Base-by-base conservation (phyloP, 2,329 filamentous ascomycete species). In the Colletotrichum limetticola region DNA sequence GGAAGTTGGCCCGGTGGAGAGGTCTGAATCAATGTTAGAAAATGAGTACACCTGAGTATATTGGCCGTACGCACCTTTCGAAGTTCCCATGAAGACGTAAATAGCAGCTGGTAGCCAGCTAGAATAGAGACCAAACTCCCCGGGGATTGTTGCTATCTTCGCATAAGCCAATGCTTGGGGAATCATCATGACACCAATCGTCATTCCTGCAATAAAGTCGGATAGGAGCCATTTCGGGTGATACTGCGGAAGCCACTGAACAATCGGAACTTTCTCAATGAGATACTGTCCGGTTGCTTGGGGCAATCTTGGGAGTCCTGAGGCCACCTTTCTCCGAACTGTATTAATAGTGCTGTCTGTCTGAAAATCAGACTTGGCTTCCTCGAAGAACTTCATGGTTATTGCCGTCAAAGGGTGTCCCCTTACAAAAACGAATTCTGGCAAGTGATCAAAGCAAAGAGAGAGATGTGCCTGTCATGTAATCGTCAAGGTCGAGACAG, bases 1-100 rank as follows among this genome's bases (percentile, higher is more conserved):
- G 0, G 90, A 92, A 0, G 91, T 93, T 14, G 91, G 91, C 5
- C 91, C 90, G 0, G 87, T 89, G 1, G 90, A 91, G 4, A 92
- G 79, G 78, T 91, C 90, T 90, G 76, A 26, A 72, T 57, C 22
- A 19, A 19, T 14, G 32, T 46, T 14, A 66, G 24, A 24, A 24
- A 12, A 30, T 2, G 22, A 1, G 24, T 9, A 22, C 3, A 22
- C 1, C 5, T n/a, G 16, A 9, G 19, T 14, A n/a, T 37, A 5
- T 4, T 0, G 1, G 12, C 4, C 9, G 32, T 26, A 2, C 78
- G 76, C 72, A 88, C 89, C 90, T 79, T 91, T 91, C 0, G 89
- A 90, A 0, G 90, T 91, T 0, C 89, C 90, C 83, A 91, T 89
- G 67, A 91, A 86, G 1, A 89, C 86, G 75, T 90, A 91, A 19